Evolutionary conservation across 495 filamentous ascomycete species (phyloP), one percentile per base, ranked within the genome.

Genomic region (Trichoderma parareesei): DNA sequence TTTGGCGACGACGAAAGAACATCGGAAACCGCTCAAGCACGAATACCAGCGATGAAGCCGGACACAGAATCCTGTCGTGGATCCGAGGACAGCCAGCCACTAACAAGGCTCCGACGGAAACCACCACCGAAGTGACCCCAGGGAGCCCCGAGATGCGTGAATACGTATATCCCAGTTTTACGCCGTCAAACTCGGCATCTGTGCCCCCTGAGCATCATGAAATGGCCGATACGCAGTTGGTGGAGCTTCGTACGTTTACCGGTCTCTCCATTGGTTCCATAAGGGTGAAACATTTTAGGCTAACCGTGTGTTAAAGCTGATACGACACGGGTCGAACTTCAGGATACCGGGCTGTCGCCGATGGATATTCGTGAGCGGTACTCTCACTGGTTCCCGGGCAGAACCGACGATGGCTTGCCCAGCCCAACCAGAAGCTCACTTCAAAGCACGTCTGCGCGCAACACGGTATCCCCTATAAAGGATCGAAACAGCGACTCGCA

Each of bases 1-100:
- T 88, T 13, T 88, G 78, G 65, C 77, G 85, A 13, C 79, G 81
- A 4, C 77, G 82, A 38, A 82, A 70, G 64, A 65, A 77, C 6
- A 66, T 77, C 6, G 67, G 71, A 38, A 68, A 67, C 27, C 73
- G 74, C 62, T 68, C 68, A 20, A 80, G 74, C 59, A 77, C 81
- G 42, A 75, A 71, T 37, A 78, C 76, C n/a, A 77, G 77, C 8
- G 82, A 75, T 66, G 77, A 79, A 57, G 76, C 73, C 61, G 70
- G 71, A 53, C 68, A 70, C 64, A 72, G 73, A 60, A 77, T 83
- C 63, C 55, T 69, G 38, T 74, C 69, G 37, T 85, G 82, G 82
- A 70, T 85, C 43, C 74, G 73, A 37, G 69, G 69, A 11, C 76
- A 76, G 38, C 68, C 68, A 38, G 65, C 38, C 41, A 71, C 74